Percentiles rank a stretch among this genome's conserved stretches.
phyloP scores from a whole-genome alignment of 805 yeast species.

The Starmerella stellata region DNA sequence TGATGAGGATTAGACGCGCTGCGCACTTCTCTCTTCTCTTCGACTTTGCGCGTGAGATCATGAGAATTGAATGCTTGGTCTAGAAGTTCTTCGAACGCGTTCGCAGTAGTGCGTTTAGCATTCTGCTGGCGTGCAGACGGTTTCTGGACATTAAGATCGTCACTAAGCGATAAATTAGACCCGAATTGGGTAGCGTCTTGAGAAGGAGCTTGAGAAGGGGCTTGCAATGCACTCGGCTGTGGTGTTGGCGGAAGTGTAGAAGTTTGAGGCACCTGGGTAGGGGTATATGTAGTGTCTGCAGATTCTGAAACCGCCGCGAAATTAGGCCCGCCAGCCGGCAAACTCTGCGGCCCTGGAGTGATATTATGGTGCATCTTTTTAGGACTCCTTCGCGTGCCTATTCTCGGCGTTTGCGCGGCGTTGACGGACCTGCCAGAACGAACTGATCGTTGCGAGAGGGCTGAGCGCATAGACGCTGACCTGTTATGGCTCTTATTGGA shows the following conservation, averaged over 20 bases:
- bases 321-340: not conserved
- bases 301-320: not conserved
- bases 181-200: not conserved
- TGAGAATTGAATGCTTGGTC: conserved; percentile 19
- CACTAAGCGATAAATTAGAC: too few species aligned
- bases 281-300: too few species aligned
- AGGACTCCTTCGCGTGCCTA: conserved; percentile 7
- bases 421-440: conserved; percentile 9
- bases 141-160: too few species aligned
- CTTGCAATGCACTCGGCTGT: not conserved
- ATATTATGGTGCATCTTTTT: conserved; percentile 3
- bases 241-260: not conserved
- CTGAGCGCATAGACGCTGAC: conserved; percentile 9
- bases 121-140: not conserved
- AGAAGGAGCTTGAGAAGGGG: not conserved
- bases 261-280: too few species aligned
- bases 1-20: conserved; percentile 4
- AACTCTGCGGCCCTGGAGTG: not conserved
- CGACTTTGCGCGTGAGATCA: not conserved
- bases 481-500: conserved; percentile 7
- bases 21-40: conserved; percentile 2
- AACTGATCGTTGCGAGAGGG: conserved; percentile 8
- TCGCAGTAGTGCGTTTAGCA: conserved; percentile 1
- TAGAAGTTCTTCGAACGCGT: conserved; percentile 20
- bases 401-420: conserved; percentile 1